Percentiles rank a stretch among this genome's conserved stretches.
Conservation (phyloP, 2,329 filamentous ascomycete genomes). For the Fusarium sp. region DNA sequence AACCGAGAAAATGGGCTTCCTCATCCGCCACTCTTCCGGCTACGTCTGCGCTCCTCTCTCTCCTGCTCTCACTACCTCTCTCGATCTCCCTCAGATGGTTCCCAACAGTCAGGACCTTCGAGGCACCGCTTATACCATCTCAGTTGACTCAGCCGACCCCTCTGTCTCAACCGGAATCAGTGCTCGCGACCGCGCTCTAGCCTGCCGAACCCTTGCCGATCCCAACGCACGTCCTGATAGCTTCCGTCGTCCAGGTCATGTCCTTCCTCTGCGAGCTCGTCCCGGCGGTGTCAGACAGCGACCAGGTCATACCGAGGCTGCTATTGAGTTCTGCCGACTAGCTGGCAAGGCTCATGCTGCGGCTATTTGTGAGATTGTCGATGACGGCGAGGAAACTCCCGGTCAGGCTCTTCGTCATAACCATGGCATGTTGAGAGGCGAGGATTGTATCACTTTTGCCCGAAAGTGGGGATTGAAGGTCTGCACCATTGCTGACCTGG, state of each 20-base stretch:
- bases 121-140: conserved; percentile 92
- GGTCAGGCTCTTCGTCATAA: conserved; percentile 74
- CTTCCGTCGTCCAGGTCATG: conserved; percentile 88
- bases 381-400: conserved; percentile 79
- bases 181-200: conserved; percentile 86
- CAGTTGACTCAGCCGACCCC: conserved; percentile 81
- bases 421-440: conserved; percentile 91
- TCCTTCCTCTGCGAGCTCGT: conserved; percentile 84
- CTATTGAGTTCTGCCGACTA: conserved; percentile 87
- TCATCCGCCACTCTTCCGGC: conserved; percentile 91
- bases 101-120: conserved; percentile 79
- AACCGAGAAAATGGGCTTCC: conserved; percentile 92
- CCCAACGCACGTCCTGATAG: conserved; percentile 65
- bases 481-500: conserved; percentile 94
- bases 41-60: conserved; percentile 90
- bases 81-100: conserved; percentile 93
- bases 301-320: conserved; percentile 92
- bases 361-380: conserved; percentile 92
- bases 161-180: conserved; percentile 89
- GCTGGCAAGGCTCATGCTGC: conserved; percentile 82
- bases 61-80: conserved; percentile 73
- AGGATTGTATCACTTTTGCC: conserved; percentile 90
- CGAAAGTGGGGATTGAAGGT: conserved; percentile 90
- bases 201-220: conserved; percentile 82
- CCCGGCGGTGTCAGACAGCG: conserved; percentile 84